A percentile compares a stretch with the other conserved stretches of the same genome.
phyloP scores from a whole-genome alignment of 768 basidiomycete species.

The Calocybe cyanea region DNA sequence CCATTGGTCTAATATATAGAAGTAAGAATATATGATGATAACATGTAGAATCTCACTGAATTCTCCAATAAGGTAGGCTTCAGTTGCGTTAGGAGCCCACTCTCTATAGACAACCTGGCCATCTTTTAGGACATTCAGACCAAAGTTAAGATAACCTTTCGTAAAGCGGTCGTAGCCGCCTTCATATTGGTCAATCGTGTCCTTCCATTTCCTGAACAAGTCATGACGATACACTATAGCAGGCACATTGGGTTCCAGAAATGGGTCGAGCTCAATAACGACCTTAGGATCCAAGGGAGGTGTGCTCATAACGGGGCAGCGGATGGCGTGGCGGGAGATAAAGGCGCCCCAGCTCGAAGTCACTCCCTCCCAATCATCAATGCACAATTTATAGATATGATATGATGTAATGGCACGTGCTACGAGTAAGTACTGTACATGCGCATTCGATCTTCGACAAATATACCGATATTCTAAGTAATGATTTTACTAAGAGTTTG shows the following conservation, averaged over 20 bases:
- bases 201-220: conserved; percentile 70
- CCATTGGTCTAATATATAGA: conserved; percentile 69
- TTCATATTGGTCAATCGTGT: conserved; percentile 70
- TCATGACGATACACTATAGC: conserved; percentile 69
- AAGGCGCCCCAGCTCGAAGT: conserved; percentile 6
- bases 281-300: conserved; percentile 50
- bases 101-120: conserved; percentile 83
- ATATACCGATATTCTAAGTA: too few relatives aligned
- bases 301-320: conserved; percentile 33
- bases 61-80: conserved; percentile 87
- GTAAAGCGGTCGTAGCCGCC: conserved; percentile 83
- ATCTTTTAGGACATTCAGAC: conserved; percentile 66
- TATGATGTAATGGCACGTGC: conserved; percentile 12
- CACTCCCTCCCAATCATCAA: too few relatives aligned
- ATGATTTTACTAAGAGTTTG: too few relatives aligned
- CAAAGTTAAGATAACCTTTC: conserved; percentile 75
- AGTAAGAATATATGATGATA: conserved; percentile 3
- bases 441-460: too few relatives aligned
- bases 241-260: conserved; percentile 69
- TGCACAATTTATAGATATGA: too few relatives aligned
- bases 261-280: conserved; percentile 64
- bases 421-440: too few relatives aligned
- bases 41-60: conserved; percentile 67
- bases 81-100: conserved; percentile 90
- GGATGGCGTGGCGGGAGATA: conserved; percentile 15